Conservation (phyloP, 2,329 filamentous ascomycete species). For the Nigrograna mackinnonii region DNA sequence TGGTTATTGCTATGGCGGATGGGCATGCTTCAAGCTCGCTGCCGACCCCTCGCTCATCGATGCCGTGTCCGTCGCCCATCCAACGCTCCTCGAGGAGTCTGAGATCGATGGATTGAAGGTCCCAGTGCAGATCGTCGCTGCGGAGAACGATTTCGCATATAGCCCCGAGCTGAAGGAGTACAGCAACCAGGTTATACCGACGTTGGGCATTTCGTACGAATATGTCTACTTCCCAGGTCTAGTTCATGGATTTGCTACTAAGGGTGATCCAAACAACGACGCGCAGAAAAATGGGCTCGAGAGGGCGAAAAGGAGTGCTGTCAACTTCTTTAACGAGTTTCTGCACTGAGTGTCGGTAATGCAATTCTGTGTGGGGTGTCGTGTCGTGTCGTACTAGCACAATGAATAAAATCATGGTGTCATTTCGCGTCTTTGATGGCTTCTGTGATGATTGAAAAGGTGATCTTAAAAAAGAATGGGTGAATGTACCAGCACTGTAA, state of each 20-base stretch:
- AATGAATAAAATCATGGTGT: too few relatives aligned
- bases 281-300: conserved; percentile 34
- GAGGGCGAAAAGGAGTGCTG: conserved; percentile 33
- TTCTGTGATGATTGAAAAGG: too few relatives aligned
- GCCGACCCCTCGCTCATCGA: conserved; percentile 34
- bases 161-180: conserved; percentile 35
- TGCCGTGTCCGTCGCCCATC: conserved; percentile 32
- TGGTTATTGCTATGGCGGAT: conserved; percentile 54
- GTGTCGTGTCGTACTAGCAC: too few relatives aligned
- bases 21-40: conserved; percentile 34
- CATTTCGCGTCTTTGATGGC: too few relatives aligned
- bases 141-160: conserved; percentile 30
- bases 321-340: conserved; percentile 34
- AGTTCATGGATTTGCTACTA: conserved; percentile 32
- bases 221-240: conserved; percentile 36
- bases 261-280: conserved; percentile 27
- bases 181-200: conserved; percentile 22
- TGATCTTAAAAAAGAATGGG: too few relatives aligned
- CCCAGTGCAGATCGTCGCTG: conserved; percentile 33
- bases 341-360: conserved; percentile 20
- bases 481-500: too few relatives aligned
- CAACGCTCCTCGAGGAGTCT: conserved; percentile 28
- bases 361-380: too few relatives aligned
- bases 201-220: conserved; percentile 30
- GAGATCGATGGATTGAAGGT: conserved; percentile 35